phyloP scores from a whole-genome alignment of 148 eudicot species.

The Rhododendron mucronatum region DNA sequence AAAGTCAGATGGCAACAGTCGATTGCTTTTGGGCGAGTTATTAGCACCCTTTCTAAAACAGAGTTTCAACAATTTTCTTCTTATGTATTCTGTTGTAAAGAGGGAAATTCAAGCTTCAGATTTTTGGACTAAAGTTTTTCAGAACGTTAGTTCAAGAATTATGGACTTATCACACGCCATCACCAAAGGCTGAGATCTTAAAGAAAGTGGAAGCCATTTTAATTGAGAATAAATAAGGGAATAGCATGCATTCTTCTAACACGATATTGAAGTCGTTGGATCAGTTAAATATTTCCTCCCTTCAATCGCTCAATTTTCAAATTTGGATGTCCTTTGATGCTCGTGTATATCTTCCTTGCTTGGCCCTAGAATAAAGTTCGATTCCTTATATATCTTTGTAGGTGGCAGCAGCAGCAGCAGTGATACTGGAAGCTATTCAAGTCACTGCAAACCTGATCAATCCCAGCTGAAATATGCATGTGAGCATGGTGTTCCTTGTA shows the following conservation, averaged over 20 bases:
- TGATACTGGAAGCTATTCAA: constrained; percentile 43
- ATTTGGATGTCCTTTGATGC: not conserved
- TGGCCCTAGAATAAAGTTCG: not conserved
- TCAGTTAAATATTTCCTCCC: not conserved
- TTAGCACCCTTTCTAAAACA: not conserved
- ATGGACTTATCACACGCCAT: not conserved
- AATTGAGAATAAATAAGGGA: not conserved
- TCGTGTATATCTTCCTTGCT: not conserved
- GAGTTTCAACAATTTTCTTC: not conserved
- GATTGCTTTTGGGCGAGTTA: not conserved
- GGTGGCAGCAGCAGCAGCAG: constrained; percentile 36
- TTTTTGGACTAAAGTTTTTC: not conserved
- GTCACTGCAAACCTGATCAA: constrained; percentile 19
- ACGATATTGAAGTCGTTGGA: not conserved
- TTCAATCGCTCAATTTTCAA: not conserved
- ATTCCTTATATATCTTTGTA: constrained; percentile 10
- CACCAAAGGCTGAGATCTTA: not conserved
- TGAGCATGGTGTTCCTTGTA: not conserved
- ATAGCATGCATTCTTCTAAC: not conserved
- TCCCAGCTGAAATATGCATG: constrained; percentile 6
- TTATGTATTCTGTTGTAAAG: not conserved
- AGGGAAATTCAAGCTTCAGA: not conserved
- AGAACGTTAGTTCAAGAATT: not conserved
- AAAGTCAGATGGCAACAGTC: not conserved
- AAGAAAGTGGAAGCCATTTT: not conserved